Percentiles rank a stretch among this genome's conserved stretches.
Conservation (phyloP, 192 early-diverging fungal species). For the Anaeromyces robustus region DNA sequence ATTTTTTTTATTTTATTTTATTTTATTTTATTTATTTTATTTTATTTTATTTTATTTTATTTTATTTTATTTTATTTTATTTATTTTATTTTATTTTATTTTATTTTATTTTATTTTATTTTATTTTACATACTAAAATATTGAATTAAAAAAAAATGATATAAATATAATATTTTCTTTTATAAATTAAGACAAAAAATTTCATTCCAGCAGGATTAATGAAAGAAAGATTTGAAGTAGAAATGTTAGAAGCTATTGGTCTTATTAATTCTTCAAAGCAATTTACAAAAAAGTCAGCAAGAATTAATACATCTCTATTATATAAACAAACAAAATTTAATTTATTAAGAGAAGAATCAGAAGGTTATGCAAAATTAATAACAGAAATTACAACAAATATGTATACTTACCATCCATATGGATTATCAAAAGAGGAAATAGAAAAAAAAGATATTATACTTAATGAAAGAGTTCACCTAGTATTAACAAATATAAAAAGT, state of each 20-base stretch:
- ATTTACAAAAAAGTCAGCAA: background rate
- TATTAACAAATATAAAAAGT: constrained; percentile 25
- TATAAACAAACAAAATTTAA: constrained; percentile 79
- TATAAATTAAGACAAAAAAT: background rate
- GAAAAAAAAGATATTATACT: constrained; percentile 6
- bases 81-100: too few relatives aligned
- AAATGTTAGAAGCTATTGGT: constrained; percentile 27
- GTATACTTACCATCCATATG: constrained; percentile 8
- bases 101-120: too few relatives aligned
- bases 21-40: too few relatives aligned
- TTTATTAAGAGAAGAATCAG: constrained; percentile 58
- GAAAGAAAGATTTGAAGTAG: constrained; percentile 34
- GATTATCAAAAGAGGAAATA: constrained; percentile 1
- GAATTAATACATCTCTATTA: background rate
- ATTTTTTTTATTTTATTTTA: too few relatives aligned
- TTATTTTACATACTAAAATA: too few relatives aligned
- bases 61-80: too few relatives aligned
- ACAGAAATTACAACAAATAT: constrained; percentile 28
- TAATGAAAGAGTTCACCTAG: background rate
- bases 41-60: too few relatives aligned
- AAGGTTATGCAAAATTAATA: constrained; percentile 64
- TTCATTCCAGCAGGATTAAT: constrained; percentile 24
- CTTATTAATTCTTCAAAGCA: constrained; percentile 20
- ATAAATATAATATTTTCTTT: too few relatives aligned
- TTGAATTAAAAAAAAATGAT: too few relatives aligned